A percentile compares a stretch with the other conserved stretches of the same genome.
These are phyloP conservation scores for Typha latifolia DNA, from an alignment of 176 grass and related monocot genomes.

Conservation along the genomic window DNA sequence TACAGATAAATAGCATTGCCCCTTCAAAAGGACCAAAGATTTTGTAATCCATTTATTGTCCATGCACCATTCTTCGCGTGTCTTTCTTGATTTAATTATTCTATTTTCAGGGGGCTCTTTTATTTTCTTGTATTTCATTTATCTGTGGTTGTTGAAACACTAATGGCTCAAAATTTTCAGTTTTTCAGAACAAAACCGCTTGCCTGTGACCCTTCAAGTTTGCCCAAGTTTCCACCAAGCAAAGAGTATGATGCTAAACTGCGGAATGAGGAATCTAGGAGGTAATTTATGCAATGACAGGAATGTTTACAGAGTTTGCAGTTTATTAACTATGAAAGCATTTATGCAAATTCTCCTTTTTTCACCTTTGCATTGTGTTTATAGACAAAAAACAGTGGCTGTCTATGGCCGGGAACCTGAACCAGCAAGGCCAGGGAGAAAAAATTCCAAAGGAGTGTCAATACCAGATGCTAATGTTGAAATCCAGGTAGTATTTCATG, in stretches of 20 bases:
- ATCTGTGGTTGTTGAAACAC: neutral
- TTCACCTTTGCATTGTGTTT: neutral
- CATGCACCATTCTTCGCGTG: too few species aligned
- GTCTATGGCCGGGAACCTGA: conserved; percentile 38
- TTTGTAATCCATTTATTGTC: too few species aligned
- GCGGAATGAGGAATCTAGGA: conserved; percentile 31
- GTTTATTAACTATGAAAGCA: neutral
- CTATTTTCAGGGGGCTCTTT: neutral
- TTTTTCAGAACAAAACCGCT: conserved; percentile 39
- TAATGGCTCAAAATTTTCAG: conserved; percentile 4
- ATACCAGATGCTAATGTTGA: conserved; percentile 26
- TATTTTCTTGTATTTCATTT: neutral
- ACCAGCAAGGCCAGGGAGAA: conserved; percentile 40
- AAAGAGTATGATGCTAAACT: conserved; percentile 46
- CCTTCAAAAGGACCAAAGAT: too few species aligned
- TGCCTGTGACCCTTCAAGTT: conserved; percentile 34
- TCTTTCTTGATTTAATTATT: too few species aligned
- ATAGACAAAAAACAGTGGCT: conserved; percentile 45
- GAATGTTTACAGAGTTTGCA: neutral
- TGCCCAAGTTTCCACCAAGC: conserved; percentile 38
- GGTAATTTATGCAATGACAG: conserved; percentile 2
- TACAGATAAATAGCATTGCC: neutral
- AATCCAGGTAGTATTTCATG: conserved; percentile 28
- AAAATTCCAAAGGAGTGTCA: conserved; percentile 36
- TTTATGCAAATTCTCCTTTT: neutral